Evolutionary conservation across 2,329 filamentous ascomycete genomes (phyloP), one percentile per base, ranked within the genome.

Genomic region (Cordyceps sp.): DNA sequence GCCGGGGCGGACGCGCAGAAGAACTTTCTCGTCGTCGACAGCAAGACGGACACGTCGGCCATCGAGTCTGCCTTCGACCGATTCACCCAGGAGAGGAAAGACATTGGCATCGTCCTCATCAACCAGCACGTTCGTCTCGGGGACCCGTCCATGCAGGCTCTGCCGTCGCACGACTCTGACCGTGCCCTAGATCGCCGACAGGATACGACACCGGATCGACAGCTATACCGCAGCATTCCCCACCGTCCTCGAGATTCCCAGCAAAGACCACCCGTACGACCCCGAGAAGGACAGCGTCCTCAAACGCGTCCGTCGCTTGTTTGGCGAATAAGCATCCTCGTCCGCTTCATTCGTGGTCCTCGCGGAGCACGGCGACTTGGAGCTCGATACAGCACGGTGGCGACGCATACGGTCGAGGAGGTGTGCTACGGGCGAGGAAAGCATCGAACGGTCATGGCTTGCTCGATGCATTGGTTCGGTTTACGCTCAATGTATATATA

Each of bases 181-280:
- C 13, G 21, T 10, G 3, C 12, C 29, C 31, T 45, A 96, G 88
- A 71, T 98, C 48, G 90, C 90, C 32, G 90, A 98, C 53, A 75
- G 74, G 53, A 98, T 98, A 69, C 74, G 90, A 54, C 72, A 88
- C 53, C 75, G 78, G 38, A 78, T 98, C 44, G 90, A 98, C 56
- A 75, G 73, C 24, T 94, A 93, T 59, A 88, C 84, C 15, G 83
- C 88, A 31, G 86, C 90, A 5, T 98, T 98, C 59, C 90, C 90
- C n/a, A 78, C 85, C 16, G 70, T 98, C 33, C 73, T 98, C 36
- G 90, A 98, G 58, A 96, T 98, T 38, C 90, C 90, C 17, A 93
- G 84, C 61, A 98, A 98, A 66, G 90, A 98, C 55, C 90, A 98
- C 54, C 90, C 90, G 3, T 98, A 98, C 52, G 88, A 98, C 47